Evolutionary conservation across 2,329 filamentous ascomycete genomes (phyloP).

Genomic region (Cadophora malorum): DNA sequence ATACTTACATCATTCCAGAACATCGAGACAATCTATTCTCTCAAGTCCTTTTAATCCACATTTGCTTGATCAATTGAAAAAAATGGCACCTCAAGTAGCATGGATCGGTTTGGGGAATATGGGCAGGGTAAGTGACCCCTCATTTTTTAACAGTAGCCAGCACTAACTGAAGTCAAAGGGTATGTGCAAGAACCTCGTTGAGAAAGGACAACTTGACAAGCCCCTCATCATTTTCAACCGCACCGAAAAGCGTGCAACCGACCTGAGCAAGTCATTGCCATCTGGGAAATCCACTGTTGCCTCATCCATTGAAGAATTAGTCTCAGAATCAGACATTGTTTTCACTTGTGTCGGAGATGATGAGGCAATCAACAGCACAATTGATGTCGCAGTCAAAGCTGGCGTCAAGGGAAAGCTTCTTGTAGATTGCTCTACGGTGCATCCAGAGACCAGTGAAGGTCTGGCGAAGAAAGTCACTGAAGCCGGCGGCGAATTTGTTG

Average conservation of each 20-base stretch:
- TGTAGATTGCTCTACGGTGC: conserved; percentile 86
- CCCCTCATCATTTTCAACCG: conserved; percentile 85
- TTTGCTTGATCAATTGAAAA: not conserved
- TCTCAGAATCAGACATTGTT: conserved; percentile 75
- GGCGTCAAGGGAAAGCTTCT: conserved; percentile 76
- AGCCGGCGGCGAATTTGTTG: conserved; percentile 75
- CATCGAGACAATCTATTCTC: not conserved
- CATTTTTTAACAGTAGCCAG: conserved; percentile 2
- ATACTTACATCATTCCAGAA: not conserved
- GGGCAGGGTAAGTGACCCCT: conserved; percentile 66
- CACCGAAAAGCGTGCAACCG: conserved; percentile 67
- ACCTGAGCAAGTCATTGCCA: conserved; percentile 66
- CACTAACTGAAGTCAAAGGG: conserved; percentile 49
- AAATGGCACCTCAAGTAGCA: conserved; percentile 67
- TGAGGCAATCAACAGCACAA: conserved; percentile 68
- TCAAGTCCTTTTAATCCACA: too few relatives aligned
- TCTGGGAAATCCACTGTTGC: conserved; percentile 68
- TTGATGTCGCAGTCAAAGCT: conserved; percentile 61
- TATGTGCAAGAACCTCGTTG: conserved; percentile 83
- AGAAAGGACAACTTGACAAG: conserved; percentile 74
- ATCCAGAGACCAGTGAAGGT: conserved; percentile 78
- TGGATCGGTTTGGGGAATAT: conserved; percentile 91
- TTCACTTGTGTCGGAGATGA: conserved; percentile 86
- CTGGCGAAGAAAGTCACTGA: conserved; percentile 63
- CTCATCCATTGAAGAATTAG: conserved; percentile 68